phyloP scores from a whole-genome alignment of 495 filamentous ascomycete species.

The Hypoxylon subgilvum region DNA sequence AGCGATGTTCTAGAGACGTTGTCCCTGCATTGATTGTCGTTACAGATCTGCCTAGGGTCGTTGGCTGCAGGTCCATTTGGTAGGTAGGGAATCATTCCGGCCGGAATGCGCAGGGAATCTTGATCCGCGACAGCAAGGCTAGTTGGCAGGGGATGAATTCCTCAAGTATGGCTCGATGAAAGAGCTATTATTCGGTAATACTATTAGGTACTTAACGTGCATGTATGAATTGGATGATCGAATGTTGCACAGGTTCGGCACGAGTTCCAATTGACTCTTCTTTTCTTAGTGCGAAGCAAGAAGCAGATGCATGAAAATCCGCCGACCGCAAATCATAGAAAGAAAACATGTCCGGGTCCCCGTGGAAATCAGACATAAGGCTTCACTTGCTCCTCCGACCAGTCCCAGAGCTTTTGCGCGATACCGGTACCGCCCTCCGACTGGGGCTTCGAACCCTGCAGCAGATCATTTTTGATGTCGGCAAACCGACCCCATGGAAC shows the following conservation, averaged over 20 bases:
- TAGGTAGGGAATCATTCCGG: constrained; percentile 18
- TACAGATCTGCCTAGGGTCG: not conserved
- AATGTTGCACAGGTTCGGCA: too few relatives aligned
- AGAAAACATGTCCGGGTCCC: too few relatives aligned
- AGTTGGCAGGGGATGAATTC: constrained; percentile 9
- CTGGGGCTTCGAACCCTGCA: constrained; percentile 35
- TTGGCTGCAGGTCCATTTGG: constrained; percentile 10
- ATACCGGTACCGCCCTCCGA: constrained; percentile 50
- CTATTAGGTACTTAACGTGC: too few relatives aligned
- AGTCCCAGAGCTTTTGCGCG: constrained; percentile 50
- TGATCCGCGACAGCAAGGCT: constrained; percentile 9
- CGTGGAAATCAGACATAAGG: constrained; percentile 28
- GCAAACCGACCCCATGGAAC: constrained; percentile 48
- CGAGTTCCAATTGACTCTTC: too few relatives aligned
- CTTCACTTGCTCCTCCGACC: constrained; percentile 50
- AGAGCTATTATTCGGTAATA: too few relatives aligned
- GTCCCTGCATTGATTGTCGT: too few relatives aligned
- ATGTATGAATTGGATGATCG: constrained; percentile 8
- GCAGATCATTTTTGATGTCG: constrained; percentile 45
- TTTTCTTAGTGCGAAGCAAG: too few relatives aligned
- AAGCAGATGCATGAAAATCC: too few relatives aligned
- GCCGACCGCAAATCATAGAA: not conserved
- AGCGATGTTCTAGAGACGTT: not conserved
- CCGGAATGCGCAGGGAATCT: constrained; percentile 10
- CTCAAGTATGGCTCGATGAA: constrained; percentile 1